Conservation (phyloP, 2,329 filamentous ascomycete genomes). For the Aspergillus tubingensis region DNA sequence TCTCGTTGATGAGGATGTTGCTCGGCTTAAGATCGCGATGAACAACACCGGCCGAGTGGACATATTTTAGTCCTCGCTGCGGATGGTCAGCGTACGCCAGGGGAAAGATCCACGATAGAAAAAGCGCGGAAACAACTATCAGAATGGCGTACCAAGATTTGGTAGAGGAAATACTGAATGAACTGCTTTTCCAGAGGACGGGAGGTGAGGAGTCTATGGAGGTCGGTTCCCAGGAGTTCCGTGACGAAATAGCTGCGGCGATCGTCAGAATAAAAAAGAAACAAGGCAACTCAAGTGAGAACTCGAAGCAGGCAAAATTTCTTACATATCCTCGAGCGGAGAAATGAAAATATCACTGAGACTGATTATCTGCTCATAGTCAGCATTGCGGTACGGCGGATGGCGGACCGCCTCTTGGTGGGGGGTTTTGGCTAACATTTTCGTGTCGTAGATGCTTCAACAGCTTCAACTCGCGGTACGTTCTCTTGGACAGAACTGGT, state of each 20-base stretch:
- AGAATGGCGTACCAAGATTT: constrained; percentile 77
- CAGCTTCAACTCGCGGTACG: constrained; percentile 95
- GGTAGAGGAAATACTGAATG: constrained; percentile 99
- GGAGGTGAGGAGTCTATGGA: constrained; percentile 92
- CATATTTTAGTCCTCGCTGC: constrained; percentile 96
- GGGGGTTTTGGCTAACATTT: constrained; percentile 65
- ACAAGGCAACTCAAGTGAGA: neutral
- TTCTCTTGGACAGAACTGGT: constrained; percentile 95
- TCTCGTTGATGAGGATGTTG: constrained; percentile 99
- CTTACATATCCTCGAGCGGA: constrained; percentile 93
- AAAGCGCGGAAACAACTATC: neutral
- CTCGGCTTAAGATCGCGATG: constrained; percentile 97
- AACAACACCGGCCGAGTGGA: constrained; percentile 96
- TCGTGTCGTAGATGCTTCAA: constrained; percentile 96
- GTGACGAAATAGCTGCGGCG: constrained; percentile 86
- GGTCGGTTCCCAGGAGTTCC: constrained; percentile 92
- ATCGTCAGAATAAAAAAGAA: constrained; percentile 8
- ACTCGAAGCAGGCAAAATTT: constrained; percentile 32
- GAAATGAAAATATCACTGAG: constrained; percentile 99
- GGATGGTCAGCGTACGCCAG: constrained; percentile 22
- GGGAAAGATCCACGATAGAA: neutral
- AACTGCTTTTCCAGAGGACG: constrained; percentile 98
- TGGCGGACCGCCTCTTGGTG: neutral
- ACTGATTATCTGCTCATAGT: constrained; percentile 74
- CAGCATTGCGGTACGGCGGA: constrained; percentile 13